Conservation (phyloP, 768 basidiomycete genomes). For the Hygrophorus russula region DNA sequence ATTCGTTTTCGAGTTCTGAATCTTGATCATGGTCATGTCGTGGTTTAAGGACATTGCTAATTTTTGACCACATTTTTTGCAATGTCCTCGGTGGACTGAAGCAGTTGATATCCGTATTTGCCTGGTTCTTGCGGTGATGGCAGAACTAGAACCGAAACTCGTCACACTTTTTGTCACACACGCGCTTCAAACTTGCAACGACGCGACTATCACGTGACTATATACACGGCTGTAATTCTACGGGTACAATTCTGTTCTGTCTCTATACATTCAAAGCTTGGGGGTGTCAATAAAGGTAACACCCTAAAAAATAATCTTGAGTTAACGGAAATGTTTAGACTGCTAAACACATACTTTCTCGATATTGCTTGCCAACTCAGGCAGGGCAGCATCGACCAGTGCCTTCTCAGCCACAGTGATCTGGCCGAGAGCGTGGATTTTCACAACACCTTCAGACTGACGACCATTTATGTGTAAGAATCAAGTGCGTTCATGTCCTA, state of each 20-base stretch:
- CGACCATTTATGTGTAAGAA: conserved; percentile 5
- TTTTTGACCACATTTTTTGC: neutral
- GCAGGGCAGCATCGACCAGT: conserved; percentile 73
- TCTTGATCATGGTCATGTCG: neutral
- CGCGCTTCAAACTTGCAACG: too few relatives aligned
- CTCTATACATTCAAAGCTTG: conserved; percentile 6
- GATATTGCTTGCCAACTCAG: conserved; percentile 70
- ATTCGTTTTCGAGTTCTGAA: too few relatives aligned
- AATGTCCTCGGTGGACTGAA: neutral
- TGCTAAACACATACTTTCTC: conserved; percentile 33
- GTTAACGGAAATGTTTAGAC: neutral
- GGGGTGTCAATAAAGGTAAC: conserved; percentile 7
- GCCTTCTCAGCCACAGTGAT: conserved; percentile 60
- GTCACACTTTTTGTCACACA: too few relatives aligned
- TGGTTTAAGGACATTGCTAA: neutral
- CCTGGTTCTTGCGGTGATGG: too few relatives aligned
- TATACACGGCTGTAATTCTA: too few relatives aligned
- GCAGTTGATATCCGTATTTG: too few relatives aligned
- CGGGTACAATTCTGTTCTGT: neutral
- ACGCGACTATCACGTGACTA: too few relatives aligned
- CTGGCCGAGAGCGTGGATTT: conserved; percentile 71
- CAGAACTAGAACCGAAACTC: too few relatives aligned
- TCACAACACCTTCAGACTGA: conserved; percentile 70
- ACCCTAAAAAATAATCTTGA: conserved; percentile 1
- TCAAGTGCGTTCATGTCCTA: too few relatives aligned